These are phyloP conservation scores for Pseudocercospora fijiensis DNA, from an alignment of 2,329 filamentous ascomycete species.

Conservation along the genomic window DNA sequence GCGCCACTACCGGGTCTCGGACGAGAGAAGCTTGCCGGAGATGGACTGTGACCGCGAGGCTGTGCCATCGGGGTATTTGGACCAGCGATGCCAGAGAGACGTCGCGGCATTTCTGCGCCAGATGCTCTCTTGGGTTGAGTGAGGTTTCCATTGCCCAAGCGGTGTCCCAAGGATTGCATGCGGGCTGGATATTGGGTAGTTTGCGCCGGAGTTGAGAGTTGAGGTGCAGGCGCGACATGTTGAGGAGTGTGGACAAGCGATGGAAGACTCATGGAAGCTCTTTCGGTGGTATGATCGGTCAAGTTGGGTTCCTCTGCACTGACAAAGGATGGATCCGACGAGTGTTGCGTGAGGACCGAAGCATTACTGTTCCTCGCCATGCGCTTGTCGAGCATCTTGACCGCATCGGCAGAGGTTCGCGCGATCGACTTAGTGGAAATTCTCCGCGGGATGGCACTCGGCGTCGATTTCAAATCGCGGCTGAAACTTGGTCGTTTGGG, in stretches of 20 bases:
- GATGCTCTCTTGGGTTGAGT: background rate
- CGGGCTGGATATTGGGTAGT: slow-evolving; percentile 1
- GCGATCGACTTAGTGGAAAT: slow-evolving; percentile 6
- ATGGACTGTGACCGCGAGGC: slow-evolving; percentile 26
- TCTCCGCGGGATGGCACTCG: slow-evolving; percentile 16
- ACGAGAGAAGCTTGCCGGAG: slow-evolving; percentile 34
- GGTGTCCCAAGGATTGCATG: slow-evolving; percentile 7
- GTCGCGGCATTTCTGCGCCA: background rate
- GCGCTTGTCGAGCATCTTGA: slow-evolving; percentile 6
- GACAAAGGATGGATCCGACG: slow-evolving; percentile 19
- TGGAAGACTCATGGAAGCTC: background rate
- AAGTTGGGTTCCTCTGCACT: slow-evolving; percentile 12
- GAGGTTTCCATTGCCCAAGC: background rate
- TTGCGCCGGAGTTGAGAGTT: background rate
- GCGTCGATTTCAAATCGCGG: background rate
- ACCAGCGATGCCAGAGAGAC: background rate
- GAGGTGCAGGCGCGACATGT: background rate
- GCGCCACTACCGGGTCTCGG: slow-evolving; percentile 22
- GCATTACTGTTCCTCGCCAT: slow-evolving; percentile 5
- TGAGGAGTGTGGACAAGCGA: background rate
- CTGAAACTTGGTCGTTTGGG: background rate
- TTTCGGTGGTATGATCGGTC: background rate
- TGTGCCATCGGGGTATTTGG: slow-evolving; percentile 9
- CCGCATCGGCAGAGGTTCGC: slow-evolving; percentile 3
- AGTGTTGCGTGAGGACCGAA: slow-evolving; percentile 12